phyloP scores from a whole-genome alignment of 441 rosid species.

The Populus trichocarpa region DNA sequence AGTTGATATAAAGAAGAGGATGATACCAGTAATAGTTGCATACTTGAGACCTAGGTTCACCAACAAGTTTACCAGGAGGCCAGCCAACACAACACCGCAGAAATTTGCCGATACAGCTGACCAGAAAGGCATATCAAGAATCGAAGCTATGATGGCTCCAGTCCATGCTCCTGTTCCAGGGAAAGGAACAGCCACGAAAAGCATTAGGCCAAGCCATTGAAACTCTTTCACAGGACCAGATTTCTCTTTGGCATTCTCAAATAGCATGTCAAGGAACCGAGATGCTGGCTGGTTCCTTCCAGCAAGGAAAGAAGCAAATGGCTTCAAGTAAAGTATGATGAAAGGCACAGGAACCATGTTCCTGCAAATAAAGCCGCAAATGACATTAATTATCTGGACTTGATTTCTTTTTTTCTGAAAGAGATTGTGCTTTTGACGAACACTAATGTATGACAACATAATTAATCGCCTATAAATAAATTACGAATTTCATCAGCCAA shows the following conservation, averaged over 20 bases:
- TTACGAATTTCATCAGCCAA: not conserved
- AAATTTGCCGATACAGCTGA: constrained; percentile 73
- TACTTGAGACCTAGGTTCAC: constrained; percentile 81
- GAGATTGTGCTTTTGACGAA: not conserved
- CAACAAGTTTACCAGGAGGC: constrained; percentile 73
- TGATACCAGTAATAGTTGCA: constrained; percentile 60
- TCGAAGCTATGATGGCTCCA: constrained; percentile 81
- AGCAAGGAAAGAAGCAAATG: constrained; percentile 65
- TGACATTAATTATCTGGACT: constrained; percentile 7
- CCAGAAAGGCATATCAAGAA: constrained; percentile 95
- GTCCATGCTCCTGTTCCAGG: constrained; percentile 99
- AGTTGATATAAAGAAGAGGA: constrained; percentile 66
- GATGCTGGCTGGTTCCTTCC: constrained; percentile 60
- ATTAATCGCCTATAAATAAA: too few relatives aligned
- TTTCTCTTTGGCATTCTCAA: constrained; percentile 67
- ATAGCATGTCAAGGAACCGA: constrained; percentile 49
- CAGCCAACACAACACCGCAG: constrained; percentile 79
- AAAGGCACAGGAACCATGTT: constrained; percentile 98
- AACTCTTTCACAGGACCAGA: constrained; percentile 89
- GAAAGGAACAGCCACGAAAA: constrained; percentile 92
- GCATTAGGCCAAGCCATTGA: constrained; percentile 93
- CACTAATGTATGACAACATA: not conserved
- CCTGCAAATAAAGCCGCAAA: constrained; percentile 38
- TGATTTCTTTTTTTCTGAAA: not conserved
- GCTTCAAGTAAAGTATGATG: constrained; percentile 74